These are phyloP conservation scores for Monilinia aucupariae DNA, from an alignment of 2,329 filamentous ascomycete genomes.

Conservation along the genomic window DNA sequence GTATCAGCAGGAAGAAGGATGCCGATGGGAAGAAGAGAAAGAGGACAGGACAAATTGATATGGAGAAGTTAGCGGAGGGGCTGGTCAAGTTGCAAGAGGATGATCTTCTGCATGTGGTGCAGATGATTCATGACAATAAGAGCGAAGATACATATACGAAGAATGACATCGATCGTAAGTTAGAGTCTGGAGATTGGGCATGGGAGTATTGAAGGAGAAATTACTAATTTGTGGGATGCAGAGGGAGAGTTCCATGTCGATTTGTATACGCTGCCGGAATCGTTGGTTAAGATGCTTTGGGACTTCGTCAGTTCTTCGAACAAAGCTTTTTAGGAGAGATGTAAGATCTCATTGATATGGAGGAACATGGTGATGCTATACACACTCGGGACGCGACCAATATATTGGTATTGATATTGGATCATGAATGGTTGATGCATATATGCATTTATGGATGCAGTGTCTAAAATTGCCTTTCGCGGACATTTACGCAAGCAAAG, in stretches of 20 bases:
- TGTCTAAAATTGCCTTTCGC: neutral
- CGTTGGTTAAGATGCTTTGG: conserved; percentile 89
- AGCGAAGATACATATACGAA: conserved; percentile 89
- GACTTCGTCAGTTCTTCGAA: conserved; percentile 55
- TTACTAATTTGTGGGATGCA: conserved; percentile 34
- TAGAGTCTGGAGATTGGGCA: neutral
- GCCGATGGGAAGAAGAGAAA: conserved; percentile 74
- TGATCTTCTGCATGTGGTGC: conserved; percentile 87
- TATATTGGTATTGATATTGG: neutral
- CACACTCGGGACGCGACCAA: neutral
- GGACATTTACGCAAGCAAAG: neutral
- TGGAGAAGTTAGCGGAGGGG: conserved; percentile 93
- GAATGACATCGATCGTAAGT: conserved; percentile 89
- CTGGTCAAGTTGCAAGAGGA: conserved; percentile 87
- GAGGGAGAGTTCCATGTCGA: conserved; percentile 98
- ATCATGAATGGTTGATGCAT: neutral
- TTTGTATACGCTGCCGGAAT: conserved; percentile 91
- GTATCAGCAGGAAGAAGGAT: conserved; percentile 47
- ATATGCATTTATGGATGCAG: neutral
- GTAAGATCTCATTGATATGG: neutral
- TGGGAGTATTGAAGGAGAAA: neutral
- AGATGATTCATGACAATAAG: conserved; percentile 98
- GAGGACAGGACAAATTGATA: conserved; percentile 60
- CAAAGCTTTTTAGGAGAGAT: neutral
- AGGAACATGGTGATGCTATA: neutral